Base-by-base conservation (phyloP, 768 basidiomycete species). In the Leccinum incarnatum region DNA sequence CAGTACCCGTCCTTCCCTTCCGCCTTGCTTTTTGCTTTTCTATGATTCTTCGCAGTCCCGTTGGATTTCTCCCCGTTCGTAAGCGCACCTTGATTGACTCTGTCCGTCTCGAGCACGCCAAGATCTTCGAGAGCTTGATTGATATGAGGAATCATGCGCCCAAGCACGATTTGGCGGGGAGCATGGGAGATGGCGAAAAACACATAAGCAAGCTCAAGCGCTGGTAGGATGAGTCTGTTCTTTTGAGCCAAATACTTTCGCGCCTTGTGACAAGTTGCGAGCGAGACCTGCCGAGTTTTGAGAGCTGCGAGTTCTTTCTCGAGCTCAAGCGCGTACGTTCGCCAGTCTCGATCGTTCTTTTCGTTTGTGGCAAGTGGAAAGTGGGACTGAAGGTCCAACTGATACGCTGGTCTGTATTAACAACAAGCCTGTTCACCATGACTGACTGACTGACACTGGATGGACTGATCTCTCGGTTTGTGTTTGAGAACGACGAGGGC, bases 201-300 rank as follows among this genome's bases (percentile, higher is more conserved):
- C 37, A 92, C 74, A 70, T 95, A 98, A 2, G 85, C 82, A 17
- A 98, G 74, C 68, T 99, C 97, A 51, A 98, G 81, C 0, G 83
- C 88, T 4, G 95, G 89, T 10, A 98, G 80, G 8, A 82, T 74
- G 5, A 98, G 84, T 0, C 86, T 79, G 51, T 83, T 76, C 30
- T 79, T 78, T 70, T 99, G 95, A 2, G 80, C 69, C 40, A 81
- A 69, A 76, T 88, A 96, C 72, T 96, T 98, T 51, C 91, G 85
- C 2, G 92, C 85, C 75, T 95, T 95, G 40, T n/a, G n/a, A n/a
- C n/a, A n/a, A n/a, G n/a, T n/a, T n/a, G n/a, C n/a, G n/a, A n/a
- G n/a, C 25, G 60, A 62, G 37, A 53, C 63, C 27, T 57, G 63
- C 32, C 60, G 60, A 14, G 62, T 45, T 47, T 70, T 62, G 42